Evolutionary conservation across 352 stramenopile genomes (phyloP), one percentile per base, ranked within the genome.

Genomic region (Globisporangium iwayamae): DNA sequence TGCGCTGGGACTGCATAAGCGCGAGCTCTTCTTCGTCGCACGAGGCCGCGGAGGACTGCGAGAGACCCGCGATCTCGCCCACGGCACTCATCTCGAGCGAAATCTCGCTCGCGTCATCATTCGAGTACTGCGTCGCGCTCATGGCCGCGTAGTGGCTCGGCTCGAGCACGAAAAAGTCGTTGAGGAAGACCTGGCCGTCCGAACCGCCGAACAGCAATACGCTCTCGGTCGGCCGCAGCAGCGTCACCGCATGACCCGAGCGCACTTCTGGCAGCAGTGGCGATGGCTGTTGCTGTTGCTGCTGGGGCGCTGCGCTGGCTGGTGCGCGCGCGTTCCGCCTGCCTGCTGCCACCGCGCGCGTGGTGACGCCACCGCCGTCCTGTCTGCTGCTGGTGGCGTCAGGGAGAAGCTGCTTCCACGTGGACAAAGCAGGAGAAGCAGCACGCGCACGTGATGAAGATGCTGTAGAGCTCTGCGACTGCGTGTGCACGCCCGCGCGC

Each of bases 151-250:
- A 62, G 20, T 39, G n/a, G 30, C 32, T 47, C 43, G 54, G 53
- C 30, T 67, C 53, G 43, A 55, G 62, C 53, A 61, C 62, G 66
- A 38, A 48, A 20, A 89, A 72, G 64, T 92, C 83, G 57, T 84
- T 76, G 62, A 81, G 83, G 63, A 86, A 86, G 39, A 75, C 68
- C 48, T 76, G 67, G 32, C 79, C 76, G 68, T 89, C 76, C 18
- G 77, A 86, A 13, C 83, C 83, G 20, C 83, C 83, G 59, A 89
- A 89, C 22, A 89, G 48, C 16, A 91, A 66, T 47, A 87, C 60
- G 70, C 79, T 89, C 16, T 64, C 47, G 4, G 71, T 78, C 28
- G 77, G 69, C 32, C 62, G 22, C 32, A 91, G 64, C 32, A 87
- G 69, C 56, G 80, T 78, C 73, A 87, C 78, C 4, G 83, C 80